A percentile compares a stretch with the other conserved stretches of the same genome.
Evolutionary conservation across 2,329 filamentous ascomycete species (phyloP).

Genomic region (Colletotrichum caudatum): DNA sequence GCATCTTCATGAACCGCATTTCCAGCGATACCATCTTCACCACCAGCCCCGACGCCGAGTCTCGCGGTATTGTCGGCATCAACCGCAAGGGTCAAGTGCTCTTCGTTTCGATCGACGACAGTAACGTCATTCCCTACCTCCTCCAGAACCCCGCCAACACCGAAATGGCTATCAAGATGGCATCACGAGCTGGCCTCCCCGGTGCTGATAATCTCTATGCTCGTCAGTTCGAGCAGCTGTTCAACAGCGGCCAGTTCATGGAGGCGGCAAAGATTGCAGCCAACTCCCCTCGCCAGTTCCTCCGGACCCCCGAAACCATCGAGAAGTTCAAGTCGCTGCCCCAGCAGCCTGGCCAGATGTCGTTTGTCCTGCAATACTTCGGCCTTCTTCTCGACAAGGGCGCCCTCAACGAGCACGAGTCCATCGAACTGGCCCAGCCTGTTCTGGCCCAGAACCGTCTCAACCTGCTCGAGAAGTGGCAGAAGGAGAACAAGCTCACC

Average conservation of each 20-base stretch:
- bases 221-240: slow-evolving; percentile 90
- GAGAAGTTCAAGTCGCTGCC: slow-evolving; percentile 93
- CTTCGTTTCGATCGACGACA: slow-evolving; percentile 92
- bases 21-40: slow-evolving; percentile 99
- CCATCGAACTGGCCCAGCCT: slow-evolving; percentile 90
- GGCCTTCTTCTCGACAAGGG: slow-evolving; percentile 98
- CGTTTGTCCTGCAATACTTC: slow-evolving; percentile 96
- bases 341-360: slow-evolving; percentile 85
- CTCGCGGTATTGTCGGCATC: slow-evolving; percentile 90
- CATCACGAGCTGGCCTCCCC: slow-evolving; percentile 91
- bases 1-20: slow-evolving; percentile 99
- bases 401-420: slow-evolving; percentile 90
- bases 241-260: slow-evolving; percentile 82
- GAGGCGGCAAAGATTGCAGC: slow-evolving; percentile 96
- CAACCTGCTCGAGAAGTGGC: slow-evolving; percentile 97
- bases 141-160: slow-evolving; percentile 96
- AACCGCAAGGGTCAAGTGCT: slow-evolving; percentile 98
- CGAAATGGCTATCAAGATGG: slow-evolving; percentile 94
- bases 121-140: slow-evolving; percentile 91
- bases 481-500: slow-evolving; percentile 94
- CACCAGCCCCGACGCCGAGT: slow-evolving; percentile 85
- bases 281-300: slow-evolving; percentile 94
- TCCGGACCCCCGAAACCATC: slow-evolving; percentile 94
- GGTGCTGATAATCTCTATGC: slow-evolving; percentile 95
- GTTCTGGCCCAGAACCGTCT: slow-evolving; percentile 95